Evolutionary conservation across 129 eudicot species (phyloP).

Genomic region (Lactuca saligna): DNA sequence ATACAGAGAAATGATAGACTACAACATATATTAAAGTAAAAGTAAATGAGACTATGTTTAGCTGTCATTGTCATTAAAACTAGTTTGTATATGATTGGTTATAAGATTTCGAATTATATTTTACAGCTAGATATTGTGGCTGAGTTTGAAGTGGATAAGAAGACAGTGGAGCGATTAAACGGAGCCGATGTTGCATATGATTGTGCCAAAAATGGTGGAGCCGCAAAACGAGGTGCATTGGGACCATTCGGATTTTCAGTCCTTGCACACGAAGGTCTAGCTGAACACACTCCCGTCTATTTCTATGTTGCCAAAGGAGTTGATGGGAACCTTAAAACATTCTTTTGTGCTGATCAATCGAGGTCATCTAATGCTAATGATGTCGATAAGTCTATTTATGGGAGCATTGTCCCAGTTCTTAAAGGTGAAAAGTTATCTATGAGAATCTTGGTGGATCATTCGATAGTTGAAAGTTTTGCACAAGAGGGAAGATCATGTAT

Average conservation of each 20-base stretch:
- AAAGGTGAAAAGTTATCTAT: conserved; percentile 65
- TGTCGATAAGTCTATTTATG: conserved; percentile 60
- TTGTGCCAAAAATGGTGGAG: conserved; percentile 61
- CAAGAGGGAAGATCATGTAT: conserved; percentile 72
- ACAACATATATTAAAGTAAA: no score
- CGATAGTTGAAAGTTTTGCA: conserved; percentile 83
- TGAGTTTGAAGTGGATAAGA: conserved; percentile 60
- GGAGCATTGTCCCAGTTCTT: conserved; percentile 70
- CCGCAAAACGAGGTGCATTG: conserved; percentile 59
- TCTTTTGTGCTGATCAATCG: conserved; percentile 73
- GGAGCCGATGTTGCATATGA: conserved; percentile 39
- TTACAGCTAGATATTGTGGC: conserved; percentile 78
- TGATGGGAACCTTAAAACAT: conserved; percentile 53
- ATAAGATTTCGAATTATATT: not conserved
- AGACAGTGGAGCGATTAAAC: conserved; percentile 35
- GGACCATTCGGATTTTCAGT: conserved; percentile 87
- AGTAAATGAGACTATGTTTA: no score
- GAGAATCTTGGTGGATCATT: conserved; percentile 87
- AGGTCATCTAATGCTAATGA: conserved; percentile 76
- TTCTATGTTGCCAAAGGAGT: conserved; percentile 65
- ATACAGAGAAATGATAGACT: no score
- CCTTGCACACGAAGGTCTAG: conserved; percentile 38
- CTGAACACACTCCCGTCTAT: conserved; percentile 76
- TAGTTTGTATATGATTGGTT: not conserved
- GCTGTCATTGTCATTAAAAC: no score